Evolutionary conservation across 768 basidiomycete genomes (phyloP).

Genomic region (Lactarius pseudohatsudake): DNA sequence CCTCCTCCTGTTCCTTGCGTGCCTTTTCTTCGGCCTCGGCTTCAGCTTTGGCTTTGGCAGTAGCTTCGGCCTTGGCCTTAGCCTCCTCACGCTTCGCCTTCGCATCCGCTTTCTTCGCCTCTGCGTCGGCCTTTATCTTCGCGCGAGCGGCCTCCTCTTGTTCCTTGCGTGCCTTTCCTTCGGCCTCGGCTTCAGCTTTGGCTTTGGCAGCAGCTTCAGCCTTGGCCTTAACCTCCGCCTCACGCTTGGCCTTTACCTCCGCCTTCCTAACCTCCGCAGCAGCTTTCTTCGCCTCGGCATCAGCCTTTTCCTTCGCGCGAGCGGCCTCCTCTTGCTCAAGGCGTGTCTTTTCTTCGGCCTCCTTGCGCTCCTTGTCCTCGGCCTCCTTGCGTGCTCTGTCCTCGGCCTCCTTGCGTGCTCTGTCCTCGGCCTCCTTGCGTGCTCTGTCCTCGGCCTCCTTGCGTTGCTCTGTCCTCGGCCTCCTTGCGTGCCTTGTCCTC

Average conservation of each 20-base stretch:
- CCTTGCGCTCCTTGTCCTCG: no score
- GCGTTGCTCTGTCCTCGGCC: neutral
- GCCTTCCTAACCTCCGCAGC: neutral
- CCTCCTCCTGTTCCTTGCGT: neutral
- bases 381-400: no score
- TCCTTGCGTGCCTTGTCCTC: slow-evolving; percentile 8
- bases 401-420: no score
- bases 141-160: neutral
- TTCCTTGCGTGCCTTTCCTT: neutral
- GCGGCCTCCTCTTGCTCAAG: neutral
- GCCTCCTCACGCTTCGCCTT: no score
- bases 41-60: neutral
- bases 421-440: no score
- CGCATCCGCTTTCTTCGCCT: no score
- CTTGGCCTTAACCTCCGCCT: neutral
- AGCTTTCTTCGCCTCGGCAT: slow-evolving; percentile 1
- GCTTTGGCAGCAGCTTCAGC: neutral
- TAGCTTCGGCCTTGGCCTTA: neutral
- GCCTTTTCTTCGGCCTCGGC: slow-evolving; percentile 1
- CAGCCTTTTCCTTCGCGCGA: neutral
- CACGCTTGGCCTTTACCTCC: no score
- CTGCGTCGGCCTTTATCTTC: neutral
- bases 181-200: neutral
- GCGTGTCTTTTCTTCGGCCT: neutral
- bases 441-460: no score